phyloP scores from a whole-genome alignment of 1,284 basidiomycete genomes.

The Malassezia nana region DNA sequence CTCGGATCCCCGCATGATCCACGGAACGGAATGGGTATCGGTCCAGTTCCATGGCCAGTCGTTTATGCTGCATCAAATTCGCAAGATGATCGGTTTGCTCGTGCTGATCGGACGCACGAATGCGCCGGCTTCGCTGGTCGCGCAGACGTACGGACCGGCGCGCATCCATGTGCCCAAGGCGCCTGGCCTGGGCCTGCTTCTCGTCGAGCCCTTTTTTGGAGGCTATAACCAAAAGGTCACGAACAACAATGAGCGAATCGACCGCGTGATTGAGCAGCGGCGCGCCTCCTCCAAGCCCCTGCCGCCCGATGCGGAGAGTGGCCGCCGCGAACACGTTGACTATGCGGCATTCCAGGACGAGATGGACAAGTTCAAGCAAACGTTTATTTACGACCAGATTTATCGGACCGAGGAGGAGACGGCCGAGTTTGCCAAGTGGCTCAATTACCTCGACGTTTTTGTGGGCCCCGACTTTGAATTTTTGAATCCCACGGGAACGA shows the following conservation, averaged over 20 bases:
- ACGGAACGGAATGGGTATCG: constrained; percentile 87
- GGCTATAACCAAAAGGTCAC: constrained; percentile 62
- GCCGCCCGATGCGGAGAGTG: constrained; percentile 18
- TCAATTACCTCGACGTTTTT: constrained; percentile 45
- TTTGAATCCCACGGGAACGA: constrained; percentile 49
- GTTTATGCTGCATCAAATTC: constrained; percentile 94
- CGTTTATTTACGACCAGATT: constrained; percentile 43
- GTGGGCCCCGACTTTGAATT: constrained; percentile 43
- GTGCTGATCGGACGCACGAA: constrained; percentile 54
- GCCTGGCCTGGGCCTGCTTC: constrained; percentile 83
- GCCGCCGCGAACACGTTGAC: constrained; percentile 23
- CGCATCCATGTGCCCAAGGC: constrained; percentile 86
- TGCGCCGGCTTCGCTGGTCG: constrained; percentile 30
- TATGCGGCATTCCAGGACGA: constrained; percentile 18
- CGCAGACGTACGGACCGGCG: constrained; percentile 57
- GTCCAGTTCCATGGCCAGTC: constrained; percentile 91
- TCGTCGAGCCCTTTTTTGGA: constrained; percentile 80
- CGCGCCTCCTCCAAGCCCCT: background rate
- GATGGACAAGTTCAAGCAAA: constrained; percentile 43
- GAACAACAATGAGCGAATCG: constrained; percentile 28
- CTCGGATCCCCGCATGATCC: constrained; percentile 57
- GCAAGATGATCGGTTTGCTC: constrained; percentile 90
- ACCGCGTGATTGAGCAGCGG: constrained; percentile 11
- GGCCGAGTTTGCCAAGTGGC: constrained; percentile 58
- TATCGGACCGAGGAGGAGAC: constrained; percentile 64